phyloP scores from a whole-genome alignment of 2,329 filamentous ascomycete genomes.

The Claviceps cyperi region DNA sequence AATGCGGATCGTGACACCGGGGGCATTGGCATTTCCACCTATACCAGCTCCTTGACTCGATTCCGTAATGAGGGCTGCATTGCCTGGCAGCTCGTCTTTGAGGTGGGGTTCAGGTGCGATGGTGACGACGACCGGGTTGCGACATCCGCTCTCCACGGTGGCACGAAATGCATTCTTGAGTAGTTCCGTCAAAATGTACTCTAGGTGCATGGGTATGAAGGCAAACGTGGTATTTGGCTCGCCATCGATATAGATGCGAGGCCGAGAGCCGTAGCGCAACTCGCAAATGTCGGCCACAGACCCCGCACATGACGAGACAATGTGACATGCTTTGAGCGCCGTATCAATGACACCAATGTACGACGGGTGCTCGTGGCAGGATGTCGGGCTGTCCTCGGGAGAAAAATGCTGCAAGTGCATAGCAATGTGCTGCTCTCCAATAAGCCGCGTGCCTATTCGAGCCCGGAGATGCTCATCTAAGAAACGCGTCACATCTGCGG shows the following conservation, averaged over 20 bases:
- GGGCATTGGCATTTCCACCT: constrained; percentile 30
- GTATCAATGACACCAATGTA: constrained; percentile 97
- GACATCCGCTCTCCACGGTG: constrained; percentile 70
- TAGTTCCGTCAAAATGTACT: constrained; percentile 93
- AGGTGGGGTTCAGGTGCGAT: constrained; percentile 56
- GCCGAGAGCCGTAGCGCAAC: constrained; percentile 82
- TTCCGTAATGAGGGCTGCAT: constrained; percentile 16
- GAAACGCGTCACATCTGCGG: constrained; percentile 74
- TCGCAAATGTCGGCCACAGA: constrained; percentile 96
- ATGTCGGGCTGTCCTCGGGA: constrained; percentile 33
- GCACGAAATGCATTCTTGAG: constrained; percentile 95
- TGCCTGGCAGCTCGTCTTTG: constrained; percentile 11
- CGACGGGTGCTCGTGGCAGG: constrained; percentile 38
- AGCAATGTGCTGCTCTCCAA: constrained; percentile 93
- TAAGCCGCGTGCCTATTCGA: constrained; percentile 81
- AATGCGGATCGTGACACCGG: constrained; percentile 88
- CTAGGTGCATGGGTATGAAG: constrained; percentile 87
- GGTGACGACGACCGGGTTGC: constrained; percentile 78
- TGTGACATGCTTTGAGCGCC: constrained; percentile 62
- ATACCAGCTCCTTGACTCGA: constrained; percentile 23
- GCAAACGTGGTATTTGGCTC: constrained; percentile 80
- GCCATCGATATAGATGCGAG: constrained; percentile 67
- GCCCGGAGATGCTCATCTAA: constrained; percentile 88
- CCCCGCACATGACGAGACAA: constrained; percentile 71
- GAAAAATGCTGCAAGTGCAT: constrained; percentile 66